Percentiles rank a stretch among this genome's conserved stretches.
phyloP scores from a whole-genome alignment of 2,329 filamentous ascomycete species.

The Aquanectria penicillioides region DNA sequence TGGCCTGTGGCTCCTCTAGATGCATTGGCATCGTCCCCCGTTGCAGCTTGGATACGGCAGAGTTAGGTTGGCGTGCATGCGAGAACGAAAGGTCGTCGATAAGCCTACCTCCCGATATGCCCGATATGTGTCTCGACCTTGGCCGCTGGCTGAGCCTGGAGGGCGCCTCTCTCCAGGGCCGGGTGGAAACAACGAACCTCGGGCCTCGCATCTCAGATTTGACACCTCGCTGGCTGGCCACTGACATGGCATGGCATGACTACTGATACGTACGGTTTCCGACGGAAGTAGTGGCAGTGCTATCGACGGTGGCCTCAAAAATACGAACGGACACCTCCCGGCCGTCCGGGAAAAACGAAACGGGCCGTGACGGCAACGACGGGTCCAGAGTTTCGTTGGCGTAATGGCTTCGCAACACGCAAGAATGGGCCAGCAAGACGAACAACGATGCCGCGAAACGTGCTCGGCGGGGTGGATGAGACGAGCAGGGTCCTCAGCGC shows the following conservation, averaged over 20 bases:
- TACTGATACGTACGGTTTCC: too few species aligned
- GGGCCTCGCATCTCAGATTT: constrained; percentile 9
- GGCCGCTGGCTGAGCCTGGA: too few species aligned
- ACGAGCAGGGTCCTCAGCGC: constrained; percentile 12
- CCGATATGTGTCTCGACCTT: constrained; percentile 5
- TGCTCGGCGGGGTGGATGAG: constrained; percentile 40
- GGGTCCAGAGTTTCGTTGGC: constrained; percentile 27
- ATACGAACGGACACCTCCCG: not conserved
- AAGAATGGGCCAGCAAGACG: constrained; percentile 32
- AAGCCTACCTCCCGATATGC: constrained; percentile 1
- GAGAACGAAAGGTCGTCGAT: not conserved
- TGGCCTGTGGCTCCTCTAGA: not conserved
- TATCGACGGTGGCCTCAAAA: not conserved
- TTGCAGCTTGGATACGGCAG: too few species aligned
- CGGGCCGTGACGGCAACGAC: constrained; percentile 9
- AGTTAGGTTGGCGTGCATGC: too few species aligned
- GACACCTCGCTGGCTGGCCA: too few species aligned
- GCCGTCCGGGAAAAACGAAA: constrained; percentile 13
- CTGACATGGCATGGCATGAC: too few species aligned
- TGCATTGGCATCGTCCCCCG: too few species aligned
- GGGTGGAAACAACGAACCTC: constrained; percentile 9
- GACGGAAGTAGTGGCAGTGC: too few species aligned
- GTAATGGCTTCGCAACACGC: constrained; percentile 34
- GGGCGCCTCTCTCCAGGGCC: not conserved
- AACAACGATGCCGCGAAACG: constrained; percentile 33